Base-by-base conservation (phyloP, 1,284 basidiomycete genomes). In the Ganoderma leucocontextum region DNA sequence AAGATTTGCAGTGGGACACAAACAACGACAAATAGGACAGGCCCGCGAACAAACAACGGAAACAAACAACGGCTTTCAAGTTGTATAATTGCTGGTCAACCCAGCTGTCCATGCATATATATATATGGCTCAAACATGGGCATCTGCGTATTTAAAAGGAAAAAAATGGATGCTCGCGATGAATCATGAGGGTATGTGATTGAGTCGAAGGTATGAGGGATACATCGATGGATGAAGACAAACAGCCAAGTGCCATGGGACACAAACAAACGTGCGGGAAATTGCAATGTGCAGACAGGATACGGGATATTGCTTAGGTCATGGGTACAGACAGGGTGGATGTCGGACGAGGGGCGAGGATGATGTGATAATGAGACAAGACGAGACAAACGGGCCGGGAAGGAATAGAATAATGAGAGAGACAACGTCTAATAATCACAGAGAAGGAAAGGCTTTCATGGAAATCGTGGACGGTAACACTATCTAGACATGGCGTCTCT, bases 321-420 rank as follows among this genome's bases (percentile, higher is more conserved):
- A 58, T 22, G 22, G 1, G 58, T 39, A 42, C 58, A 42, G 38
- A 22, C 35, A 8, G 33, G n/a, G 58, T 38, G 58, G 29, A 13
- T 9, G 52, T 55, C 29, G 52, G 29, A 35, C 63, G 36, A 36
- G 19, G 38, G 44, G 22, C 25, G 38, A 57, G 29, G 61, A 41
- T 42, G 35, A 25, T 15, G 13, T 42, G 62, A 64, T 2, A 22
- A 61, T 25, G 67, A 55, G 57, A 39, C 39, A 9, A 49, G 22
- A 39, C 10, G 39, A n/a, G 22, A 41, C 12, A 17, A 9, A 29
- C n/a, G n/a, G n/a, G n/a, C 35, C 15, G 52, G 15, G 39, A 57
- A 55, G 29, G 57, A 65, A 66, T 44, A 68, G 60, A 70, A 66
- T 66, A 70, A 73, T 69, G 69, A 72, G 33, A 74, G 66, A 69